Conservation (phyloP, 2,329 filamentous ascomycete species). For the Exophiala sp. region DNA sequence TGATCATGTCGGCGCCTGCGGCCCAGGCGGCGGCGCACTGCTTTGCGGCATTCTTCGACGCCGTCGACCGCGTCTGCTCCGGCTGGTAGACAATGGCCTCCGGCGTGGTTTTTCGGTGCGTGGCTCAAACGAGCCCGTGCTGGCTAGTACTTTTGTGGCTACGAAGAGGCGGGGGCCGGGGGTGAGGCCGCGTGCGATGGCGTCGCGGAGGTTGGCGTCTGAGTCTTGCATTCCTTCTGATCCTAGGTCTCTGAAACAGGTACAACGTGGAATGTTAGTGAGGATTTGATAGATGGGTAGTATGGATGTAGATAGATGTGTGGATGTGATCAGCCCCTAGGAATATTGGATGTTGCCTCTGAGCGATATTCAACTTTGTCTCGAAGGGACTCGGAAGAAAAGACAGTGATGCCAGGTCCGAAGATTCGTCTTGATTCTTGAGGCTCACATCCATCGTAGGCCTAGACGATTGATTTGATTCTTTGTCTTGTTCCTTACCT, state of each 20-base stretch:
- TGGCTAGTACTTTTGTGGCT: slow-evolving; percentile 48
- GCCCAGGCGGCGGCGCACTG: slow-evolving; percentile 45
- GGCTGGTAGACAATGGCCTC: slow-evolving; percentile 30
- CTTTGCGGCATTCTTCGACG: slow-evolving; percentile 41
- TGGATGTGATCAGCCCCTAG: too few relatives aligned
- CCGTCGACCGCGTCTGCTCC: slow-evolving; percentile 47
- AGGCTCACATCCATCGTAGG: too few relatives aligned
- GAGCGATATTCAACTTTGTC: too few relatives aligned
- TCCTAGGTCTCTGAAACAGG: slow-evolving; percentile 41
- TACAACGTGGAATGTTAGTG: neutral
- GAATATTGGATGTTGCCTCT: too few relatives aligned
- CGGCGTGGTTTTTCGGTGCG: slow-evolving; percentile 44
- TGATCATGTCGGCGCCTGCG: slow-evolving; percentile 48
- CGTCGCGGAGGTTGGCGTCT: slow-evolving; percentile 49
- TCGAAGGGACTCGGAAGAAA: too few relatives aligned
- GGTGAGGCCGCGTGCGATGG: slow-evolving; percentile 49
- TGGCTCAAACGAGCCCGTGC: slow-evolving; percentile 47
- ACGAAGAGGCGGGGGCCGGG: slow-evolving; percentile 54
- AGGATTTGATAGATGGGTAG: too few relatives aligned
- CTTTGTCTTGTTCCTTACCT: slow-evolving; percentile 28
- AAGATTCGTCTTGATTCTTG: too few relatives aligned
- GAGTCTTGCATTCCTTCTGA: slow-evolving; percentile 48
- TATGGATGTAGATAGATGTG: too few relatives aligned
- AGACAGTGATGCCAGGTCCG: too few relatives aligned
- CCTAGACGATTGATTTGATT: neutral